Percentiles rank a stretch among this genome's conserved stretches.
These are phyloP conservation scores for Arthrobotrys musiformis DNA, from an alignment of 2,329 filamentous ascomycete genomes.

Conservation along the genomic window DNA sequence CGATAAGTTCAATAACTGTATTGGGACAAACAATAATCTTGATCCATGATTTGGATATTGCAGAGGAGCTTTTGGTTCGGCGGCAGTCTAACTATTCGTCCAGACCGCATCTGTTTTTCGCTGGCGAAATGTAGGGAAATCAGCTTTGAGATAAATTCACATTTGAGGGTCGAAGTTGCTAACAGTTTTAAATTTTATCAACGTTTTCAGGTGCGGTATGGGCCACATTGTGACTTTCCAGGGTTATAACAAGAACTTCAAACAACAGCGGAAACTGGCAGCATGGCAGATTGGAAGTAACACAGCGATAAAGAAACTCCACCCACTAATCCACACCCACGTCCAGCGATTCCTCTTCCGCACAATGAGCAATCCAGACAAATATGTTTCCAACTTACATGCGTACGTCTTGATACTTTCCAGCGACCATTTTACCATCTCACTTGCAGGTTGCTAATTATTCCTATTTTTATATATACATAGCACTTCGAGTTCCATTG, in stretches of 20 bases:
- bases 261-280: constrained; percentile 65
- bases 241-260: constrained; percentile 63
- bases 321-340: constrained; percentile 65
- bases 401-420: constrained; percentile 61
- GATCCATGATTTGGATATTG: constrained; percentile 62
- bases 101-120: constrained; percentile 61
- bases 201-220: constrained; percentile 62
- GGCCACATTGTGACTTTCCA: constrained; percentile 61
- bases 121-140: constrained; percentile 62
- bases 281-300: constrained; percentile 66
- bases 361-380: constrained; percentile 62
- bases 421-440: not conserved
- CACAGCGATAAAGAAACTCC: constrained; percentile 62
- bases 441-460: constrained; percentile 19
- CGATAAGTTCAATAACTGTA: constrained; percentile 63
- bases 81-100: constrained; percentile 62
- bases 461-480: not conserved
- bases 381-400: constrained; percentile 64
- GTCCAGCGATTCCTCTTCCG: constrained; percentile 64
- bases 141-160: not conserved
- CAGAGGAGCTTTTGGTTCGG: constrained; percentile 63
- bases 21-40: constrained; percentile 64
- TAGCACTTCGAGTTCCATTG: constrained; percentile 63
- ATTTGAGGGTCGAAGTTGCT: not conserved
- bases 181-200: not conserved